phyloP scores from a whole-genome alignment of 768 basidiomycete genomes.

The Boletus reticulatus region DNA sequence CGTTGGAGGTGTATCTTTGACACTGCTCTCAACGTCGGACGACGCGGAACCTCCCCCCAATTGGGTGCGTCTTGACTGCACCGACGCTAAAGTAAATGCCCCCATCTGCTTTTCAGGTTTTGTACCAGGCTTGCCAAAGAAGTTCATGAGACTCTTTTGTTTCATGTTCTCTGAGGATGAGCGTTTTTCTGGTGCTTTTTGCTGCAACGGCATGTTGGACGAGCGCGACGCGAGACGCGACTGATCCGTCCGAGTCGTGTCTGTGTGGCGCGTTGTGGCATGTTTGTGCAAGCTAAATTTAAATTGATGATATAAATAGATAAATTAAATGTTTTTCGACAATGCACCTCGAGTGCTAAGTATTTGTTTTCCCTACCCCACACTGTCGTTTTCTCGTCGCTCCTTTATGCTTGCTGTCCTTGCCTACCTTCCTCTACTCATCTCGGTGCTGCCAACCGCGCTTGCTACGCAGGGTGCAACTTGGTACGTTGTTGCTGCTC shows the following conservation, averaged over 20 bases:
- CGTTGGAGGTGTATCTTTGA: slow-evolving; percentile 65
- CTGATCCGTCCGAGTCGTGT: slow-evolving; percentile 3
- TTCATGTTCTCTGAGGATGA: slow-evolving; percentile 46
- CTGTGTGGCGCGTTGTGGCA: slow-evolving; percentile 12
- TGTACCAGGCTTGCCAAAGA: slow-evolving; percentile 45
- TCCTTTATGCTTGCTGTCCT: slow-evolving; percentile 25
- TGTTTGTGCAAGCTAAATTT: slow-evolving; percentile 14
- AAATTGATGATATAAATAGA: not conserved
- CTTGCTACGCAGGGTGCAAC: slow-evolving; percentile 27
- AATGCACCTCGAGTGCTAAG: no score
- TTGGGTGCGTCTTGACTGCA: slow-evolving; percentile 32
- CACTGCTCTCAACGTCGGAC: slow-evolving; percentile 49
- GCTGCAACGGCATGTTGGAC: slow-evolving; percentile 13
- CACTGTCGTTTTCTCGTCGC: slow-evolving; percentile 15
- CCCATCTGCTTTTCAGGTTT: slow-evolving; percentile 32
- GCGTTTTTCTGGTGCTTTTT: slow-evolving; percentile 34
- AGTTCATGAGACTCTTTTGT: slow-evolving; percentile 74
- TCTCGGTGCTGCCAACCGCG: slow-evolving; percentile 11
- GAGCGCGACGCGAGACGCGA: slow-evolving; percentile 3
- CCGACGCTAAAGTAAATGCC: slow-evolving; percentile 31
- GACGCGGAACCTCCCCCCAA: slow-evolving; percentile 38
- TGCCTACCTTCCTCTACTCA: slow-evolving; percentile 15
- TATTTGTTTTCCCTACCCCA: not conserved
- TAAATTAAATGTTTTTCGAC: not conserved
- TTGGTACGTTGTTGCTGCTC: slow-evolving; percentile 18